Base-by-base conservation (phyloP, 495 filamentous ascomycete genomes). In the Penicilliopsis zonata region DNA sequence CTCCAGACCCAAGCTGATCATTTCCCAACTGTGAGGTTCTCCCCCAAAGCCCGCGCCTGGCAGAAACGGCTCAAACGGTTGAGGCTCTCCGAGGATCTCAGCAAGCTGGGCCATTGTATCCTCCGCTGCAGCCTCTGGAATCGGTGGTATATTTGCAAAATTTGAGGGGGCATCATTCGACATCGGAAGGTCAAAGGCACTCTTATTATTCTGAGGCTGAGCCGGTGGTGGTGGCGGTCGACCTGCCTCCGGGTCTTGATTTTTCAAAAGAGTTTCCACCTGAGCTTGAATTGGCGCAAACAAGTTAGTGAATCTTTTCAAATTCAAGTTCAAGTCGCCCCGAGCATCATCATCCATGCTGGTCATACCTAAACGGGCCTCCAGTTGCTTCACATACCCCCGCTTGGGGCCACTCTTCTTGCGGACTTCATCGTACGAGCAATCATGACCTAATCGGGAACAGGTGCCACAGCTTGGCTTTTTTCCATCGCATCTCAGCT, bases 361-460 rank as follows among this genome's bases (percentile, higher is more conserved):
- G 20, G 31, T 45, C 60, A 51, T 67, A 95, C 88, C 86, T 47
- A 99, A 59, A 46, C 92, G 74, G 37, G 92, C 88, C 60, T 96
- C 92, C 50, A 99, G 52, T 33, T 87, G 85, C 66, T 96, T 99
- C 36, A 99, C 92, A 57, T 99, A 96, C 38, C 90, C 90, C 50
- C 92, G 72, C 63, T 96, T 99, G 3, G 90, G 90, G 6, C 90
- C 90, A 55, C 90, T 96, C 69, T 99, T 99, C 61, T 86, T 83
- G 50, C 90, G 74, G 31, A 87, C 79, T 59, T 99, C 90, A 59
- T 96, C 90, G 48, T 95, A 99, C 9, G 82, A 74, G 63, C 90
- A 99, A 34, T 77, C 76, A 59, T 99, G 90, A 22, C 82, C 78
- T 33, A 99, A 60, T 31, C 90, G 69, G 10, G 81, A 75, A 53